Percentiles rank a stretch among this genome's conserved stretches.
Evolutionary conservation across 2,329 filamentous ascomycete genomes (phyloP).

Genomic region (Tolypocladium nubicola): DNA sequence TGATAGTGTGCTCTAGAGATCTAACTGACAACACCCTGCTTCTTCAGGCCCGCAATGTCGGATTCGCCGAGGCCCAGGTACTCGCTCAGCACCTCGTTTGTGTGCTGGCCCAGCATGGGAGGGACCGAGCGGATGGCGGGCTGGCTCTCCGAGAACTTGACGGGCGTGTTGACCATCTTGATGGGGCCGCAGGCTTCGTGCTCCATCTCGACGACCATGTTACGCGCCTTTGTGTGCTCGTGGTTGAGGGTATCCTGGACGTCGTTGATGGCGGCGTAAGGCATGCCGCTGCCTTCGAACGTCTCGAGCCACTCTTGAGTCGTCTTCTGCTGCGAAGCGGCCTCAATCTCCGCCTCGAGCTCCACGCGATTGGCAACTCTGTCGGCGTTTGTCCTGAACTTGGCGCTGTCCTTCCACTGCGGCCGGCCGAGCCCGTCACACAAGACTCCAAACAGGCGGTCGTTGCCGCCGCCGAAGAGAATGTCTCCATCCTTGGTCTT

Average conservation of each 20-base stretch:
- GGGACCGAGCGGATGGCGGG: slow-evolving; percentile 69
- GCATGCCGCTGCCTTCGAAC: slow-evolving; percentile 86
- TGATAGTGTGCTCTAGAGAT: not conserved
- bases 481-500: slow-evolving; percentile 61
- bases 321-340: slow-evolving; percentile 61
- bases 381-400: slow-evolving; percentile 50
- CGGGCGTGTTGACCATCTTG: slow-evolving; percentile 84
- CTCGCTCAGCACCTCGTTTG: slow-evolving; percentile 59
- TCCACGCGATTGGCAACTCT: slow-evolving; percentile 62
- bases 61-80: slow-evolving; percentile 49
- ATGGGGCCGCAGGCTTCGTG: slow-evolving; percentile 77
- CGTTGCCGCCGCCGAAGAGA: slow-evolving; percentile 63
- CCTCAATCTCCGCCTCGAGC: slow-evolving; percentile 71
- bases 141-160: slow-evolving; percentile 81
- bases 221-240: slow-evolving; percentile 70
- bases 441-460: slow-evolving; percentile 55
- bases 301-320: slow-evolving; percentile 81
- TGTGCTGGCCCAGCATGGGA: slow-evolving; percentile 80
- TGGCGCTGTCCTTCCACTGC: slow-evolving; percentile 49
- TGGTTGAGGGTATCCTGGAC: slow-evolving; percentile 76
- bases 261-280: slow-evolving; percentile 88
- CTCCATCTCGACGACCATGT: slow-evolving; percentile 83
- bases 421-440: slow-evolving; percentile 47
- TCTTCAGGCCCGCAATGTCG: slow-evolving; percentile 52
- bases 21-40: slow-evolving; percentile 54